Evolutionary conservation across 768 basidiomycete genomes (phyloP).

Genomic region (Mycena haematopus): DNA sequence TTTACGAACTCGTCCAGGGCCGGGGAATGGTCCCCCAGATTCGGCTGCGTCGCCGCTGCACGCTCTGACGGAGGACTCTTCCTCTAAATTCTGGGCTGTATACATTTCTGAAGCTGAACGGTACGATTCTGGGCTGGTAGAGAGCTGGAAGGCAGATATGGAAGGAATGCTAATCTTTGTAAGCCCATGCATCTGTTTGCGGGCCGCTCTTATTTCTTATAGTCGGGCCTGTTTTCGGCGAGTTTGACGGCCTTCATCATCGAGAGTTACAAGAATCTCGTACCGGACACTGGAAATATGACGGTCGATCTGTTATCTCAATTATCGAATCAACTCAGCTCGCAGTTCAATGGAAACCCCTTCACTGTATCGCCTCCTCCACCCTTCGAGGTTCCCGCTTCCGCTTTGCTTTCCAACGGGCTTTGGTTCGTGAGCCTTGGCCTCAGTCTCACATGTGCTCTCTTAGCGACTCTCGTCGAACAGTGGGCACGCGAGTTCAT

Average conservation of each 20-base stretch:
- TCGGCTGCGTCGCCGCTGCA: background rate
- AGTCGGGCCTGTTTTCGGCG: constrained; percentile 35
- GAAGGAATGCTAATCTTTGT: constrained; percentile 33
- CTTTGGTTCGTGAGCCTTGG: constrained; percentile 22
- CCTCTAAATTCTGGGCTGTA: constrained; percentile 30
- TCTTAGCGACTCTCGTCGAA: constrained; percentile 19
- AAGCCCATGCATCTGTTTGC: constrained; percentile 5
- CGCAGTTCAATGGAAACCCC: constrained; percentile 21
- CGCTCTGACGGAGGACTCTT: constrained; percentile 12
- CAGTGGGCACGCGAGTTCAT: constrained; percentile 18
- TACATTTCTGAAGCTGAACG: constrained; percentile 32
- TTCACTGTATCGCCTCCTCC: background rate
- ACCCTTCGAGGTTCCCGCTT: background rate
- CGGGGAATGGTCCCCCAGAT: too few relatives aligned
- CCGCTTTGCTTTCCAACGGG: constrained; percentile 10
- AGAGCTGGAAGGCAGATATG: constrained; percentile 33
- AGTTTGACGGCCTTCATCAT: constrained; percentile 34
- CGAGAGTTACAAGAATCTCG: constrained; percentile 31
- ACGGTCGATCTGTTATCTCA: constrained; percentile 21
- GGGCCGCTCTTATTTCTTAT: background rate
- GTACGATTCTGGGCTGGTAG: constrained; percentile 28
- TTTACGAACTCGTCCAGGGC: too few relatives aligned
- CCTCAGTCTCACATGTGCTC: constrained; percentile 18
- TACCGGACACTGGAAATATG: constrained; percentile 13
- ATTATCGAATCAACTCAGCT: constrained; percentile 26